Base-by-base conservation (phyloP, 495 filamentous ascomycete genomes). In the Rostrohypoxylon terebratum region DNA sequence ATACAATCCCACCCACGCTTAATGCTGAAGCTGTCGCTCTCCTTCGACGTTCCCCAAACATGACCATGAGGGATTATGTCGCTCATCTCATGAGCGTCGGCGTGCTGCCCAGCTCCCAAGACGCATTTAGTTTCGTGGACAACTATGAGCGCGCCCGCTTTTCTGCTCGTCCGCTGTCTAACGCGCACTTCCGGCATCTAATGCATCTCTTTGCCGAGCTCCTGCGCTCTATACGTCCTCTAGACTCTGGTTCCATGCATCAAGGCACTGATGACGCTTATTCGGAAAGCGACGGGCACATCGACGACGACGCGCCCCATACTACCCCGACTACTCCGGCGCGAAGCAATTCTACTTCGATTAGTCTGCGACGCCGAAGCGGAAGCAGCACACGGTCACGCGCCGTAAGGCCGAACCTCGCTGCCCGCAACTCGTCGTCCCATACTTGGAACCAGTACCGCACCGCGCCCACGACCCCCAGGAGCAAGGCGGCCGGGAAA, bases 171-270 rank as follows among this genome's bases (percentile, higher is more conserved):
- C 80, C 84, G 2, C 60, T 87, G 16, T 79, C 80, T 11, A 92
- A 96, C 72, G 62, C 77, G 0, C 87, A 93, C 57, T 98, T 99
- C 75, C 85, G 92, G n/a, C 78, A 80, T 4, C 80, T 99, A 61
- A 97, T 98, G 94, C 87, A 88, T 59, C 81, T 92, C n/a, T 97
- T 98, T 80, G 89, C 94, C 0, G 90, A 94, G 36, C 82, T 99
- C 4, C 76, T 99, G 23, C 86, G 88, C 25, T 87, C 86, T 7
- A 97, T 98, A 92, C 86, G 82, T 23, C 85, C 87, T 1, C 78
- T 94, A 18, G 83, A 88, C 42, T 77, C 85, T 1, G 80, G 81
- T 0, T 74, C 85, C 4, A 63, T 89, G 25, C 82, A 85, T 2
- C 28, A 57, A 0, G 65, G 68, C 36, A 48, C 54, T 48, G 68